phyloP scores from a whole-genome alignment of 805 yeast genomes.

The Yarrowia deformans region DNA sequence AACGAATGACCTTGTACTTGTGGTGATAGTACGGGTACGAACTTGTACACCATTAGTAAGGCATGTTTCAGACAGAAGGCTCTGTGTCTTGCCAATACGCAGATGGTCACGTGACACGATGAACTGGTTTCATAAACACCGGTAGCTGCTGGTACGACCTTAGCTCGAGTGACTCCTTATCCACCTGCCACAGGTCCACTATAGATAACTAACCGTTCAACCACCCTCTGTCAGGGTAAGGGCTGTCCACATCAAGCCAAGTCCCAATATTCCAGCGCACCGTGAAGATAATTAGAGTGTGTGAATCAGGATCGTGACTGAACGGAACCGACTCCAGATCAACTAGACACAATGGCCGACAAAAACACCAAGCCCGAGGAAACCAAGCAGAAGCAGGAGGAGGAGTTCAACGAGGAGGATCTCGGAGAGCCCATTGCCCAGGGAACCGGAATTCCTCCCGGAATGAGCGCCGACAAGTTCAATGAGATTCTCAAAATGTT shows the following conservation, averaged over 20 bases:
- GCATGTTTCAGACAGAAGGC: too few species aligned
- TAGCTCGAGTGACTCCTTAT: too few species aligned
- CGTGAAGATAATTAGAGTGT: neutral
- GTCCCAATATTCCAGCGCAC: slow-evolving; percentile 1
- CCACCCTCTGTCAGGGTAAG: neutral
- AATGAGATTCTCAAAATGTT: slow-evolving; percentile 42
- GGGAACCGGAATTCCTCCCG: slow-evolving; percentile 43
- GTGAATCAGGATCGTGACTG: neutral
- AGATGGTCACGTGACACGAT: too few species aligned
- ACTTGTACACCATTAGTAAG: too few species aligned
- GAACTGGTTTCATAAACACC: too few species aligned
- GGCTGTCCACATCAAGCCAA: neutral
- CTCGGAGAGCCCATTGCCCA: slow-evolving; percentile 38
- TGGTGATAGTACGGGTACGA: too few species aligned
- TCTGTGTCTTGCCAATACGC: too few species aligned
- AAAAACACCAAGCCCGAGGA: slow-evolving; percentile 31
- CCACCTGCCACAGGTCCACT: too few species aligned
- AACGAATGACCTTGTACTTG: too few species aligned
- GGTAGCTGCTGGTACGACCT: too few species aligned
- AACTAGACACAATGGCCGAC: slow-evolving; percentile 12
- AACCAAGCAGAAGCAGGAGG: slow-evolving; percentile 16
- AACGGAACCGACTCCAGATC: neutral
- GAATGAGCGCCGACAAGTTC: slow-evolving; percentile 44
- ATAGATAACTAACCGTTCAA: too few species aligned
- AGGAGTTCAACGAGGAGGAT: slow-evolving; percentile 33